Evolutionary conservation across 805 yeast species (phyloP).

Genomic region (Starmerella scarabaei): DNA sequence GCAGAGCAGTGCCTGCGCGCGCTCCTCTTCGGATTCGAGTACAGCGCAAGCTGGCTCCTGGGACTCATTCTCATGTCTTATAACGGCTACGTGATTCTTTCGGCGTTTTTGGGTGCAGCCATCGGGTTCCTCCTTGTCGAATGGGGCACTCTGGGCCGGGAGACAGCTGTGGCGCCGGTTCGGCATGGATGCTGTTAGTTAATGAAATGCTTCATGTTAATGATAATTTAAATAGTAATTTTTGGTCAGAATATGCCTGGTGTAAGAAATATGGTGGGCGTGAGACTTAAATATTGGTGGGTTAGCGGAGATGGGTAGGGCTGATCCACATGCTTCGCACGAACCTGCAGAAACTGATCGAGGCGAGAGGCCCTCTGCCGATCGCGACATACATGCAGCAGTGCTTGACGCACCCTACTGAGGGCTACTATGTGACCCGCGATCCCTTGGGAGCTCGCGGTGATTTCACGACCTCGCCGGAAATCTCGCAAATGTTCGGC

Average conservation of each 20-base stretch:
- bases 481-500: conserved; percentile 76
- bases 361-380: conserved; percentile 65
- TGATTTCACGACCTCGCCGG: conserved; percentile 78
- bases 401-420: conserved; percentile 62
- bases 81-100: conserved; percentile 53
- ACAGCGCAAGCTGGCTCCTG: conserved; percentile 51
- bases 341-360: conserved; percentile 16
- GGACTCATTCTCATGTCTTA: conserved; percentile 67
- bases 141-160: conserved; percentile 27
- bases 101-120: conserved; percentile 49
- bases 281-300: too few species aligned
- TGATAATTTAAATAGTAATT: too few species aligned
- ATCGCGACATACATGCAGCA: conserved; percentile 66
- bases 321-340: background rate
- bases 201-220: too few species aligned
- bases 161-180: conserved; percentile 1
- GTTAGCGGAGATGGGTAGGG: too few species aligned
- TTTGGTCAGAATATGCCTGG: too few species aligned
- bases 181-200: conserved; percentile 7
- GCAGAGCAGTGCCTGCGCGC: conserved; percentile 42
- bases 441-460: conserved; percentile 60
- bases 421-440: conserved; percentile 66
- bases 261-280: too few species aligned
- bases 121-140: conserved; percentile 45
- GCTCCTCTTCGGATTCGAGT: conserved; percentile 41